These are phyloP conservation scores for Aspergillus sp. DNA, from an alignment of 2,329 filamentous ascomycete species.

Conservation along the genomic window DNA sequence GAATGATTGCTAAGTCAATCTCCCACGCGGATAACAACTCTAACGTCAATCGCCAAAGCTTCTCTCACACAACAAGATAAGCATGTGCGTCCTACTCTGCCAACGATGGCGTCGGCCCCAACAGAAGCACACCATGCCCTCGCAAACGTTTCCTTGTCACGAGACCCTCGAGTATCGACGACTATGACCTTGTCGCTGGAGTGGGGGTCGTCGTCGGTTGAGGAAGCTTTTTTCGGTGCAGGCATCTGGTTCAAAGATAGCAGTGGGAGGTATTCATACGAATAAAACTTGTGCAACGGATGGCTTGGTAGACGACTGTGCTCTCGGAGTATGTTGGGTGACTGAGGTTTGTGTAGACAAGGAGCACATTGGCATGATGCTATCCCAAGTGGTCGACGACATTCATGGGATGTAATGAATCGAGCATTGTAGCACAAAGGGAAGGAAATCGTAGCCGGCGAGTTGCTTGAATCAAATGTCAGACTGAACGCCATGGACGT, in stretches of 20 bases:
- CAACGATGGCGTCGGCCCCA: constrained; percentile 38
- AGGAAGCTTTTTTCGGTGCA: constrained; percentile 7
- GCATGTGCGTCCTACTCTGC: constrained; percentile 34
- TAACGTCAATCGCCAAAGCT: constrained; percentile 35
- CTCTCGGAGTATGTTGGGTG: constrained; percentile 5
- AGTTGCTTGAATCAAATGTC: constrained; percentile 4
- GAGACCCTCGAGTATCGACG: constrained; percentile 30
- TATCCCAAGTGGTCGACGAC: constrained; percentile 40
- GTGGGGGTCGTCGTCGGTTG: constrained; percentile 2
- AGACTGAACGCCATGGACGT: constrained; percentile 24
- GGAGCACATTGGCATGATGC: constrained; percentile 6
- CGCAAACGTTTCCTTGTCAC: constrained; percentile 35
- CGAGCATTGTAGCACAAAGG: constrained; percentile 48
- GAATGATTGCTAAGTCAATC: constrained; percentile 4
- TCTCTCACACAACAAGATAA: constrained; percentile 40
- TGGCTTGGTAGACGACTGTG: constrained; percentile 32
- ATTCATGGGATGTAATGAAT: constrained; percentile 53
- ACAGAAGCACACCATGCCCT: constrained; percentile 42
- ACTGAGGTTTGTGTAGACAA: background rate
- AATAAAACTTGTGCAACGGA: constrained; percentile 31
- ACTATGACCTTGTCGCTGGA: constrained; percentile 22
- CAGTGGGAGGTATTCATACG: constrained; percentile 28
- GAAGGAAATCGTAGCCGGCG: constrained; percentile 23
- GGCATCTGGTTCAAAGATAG: constrained; percentile 14
- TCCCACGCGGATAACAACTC: constrained; percentile 36